phyloP scores from a whole-genome alignment of 495 filamentous ascomycete species.

The Penicillium roqueforti region DNA sequence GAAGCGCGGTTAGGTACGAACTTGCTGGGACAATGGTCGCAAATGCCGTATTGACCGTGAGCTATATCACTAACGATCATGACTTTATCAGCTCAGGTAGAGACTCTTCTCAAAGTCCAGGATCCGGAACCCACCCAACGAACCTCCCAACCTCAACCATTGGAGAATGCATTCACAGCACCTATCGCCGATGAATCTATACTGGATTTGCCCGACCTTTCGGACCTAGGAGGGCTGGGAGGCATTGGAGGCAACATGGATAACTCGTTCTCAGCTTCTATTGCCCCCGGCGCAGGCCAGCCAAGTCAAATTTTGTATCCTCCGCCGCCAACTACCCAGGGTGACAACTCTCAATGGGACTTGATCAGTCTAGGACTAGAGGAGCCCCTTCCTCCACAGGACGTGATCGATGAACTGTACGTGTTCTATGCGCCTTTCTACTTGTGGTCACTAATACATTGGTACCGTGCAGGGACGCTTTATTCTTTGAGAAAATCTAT shows the following conservation, averaged over 20 bases:
- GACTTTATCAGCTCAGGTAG: slow-evolving; percentile 73
- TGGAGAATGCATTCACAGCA: slow-evolving; percentile 23
- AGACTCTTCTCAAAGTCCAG: slow-evolving; percentile 77
- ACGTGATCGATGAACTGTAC: slow-evolving; percentile 88
- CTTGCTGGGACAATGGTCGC: background rate
- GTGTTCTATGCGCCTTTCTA: slow-evolving; percentile 17
- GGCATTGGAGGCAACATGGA: slow-evolving; percentile 21
- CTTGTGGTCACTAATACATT: slow-evolving; percentile 10
- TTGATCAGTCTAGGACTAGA: slow-evolving; percentile 92
- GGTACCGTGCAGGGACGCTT: slow-evolving; percentile 55
- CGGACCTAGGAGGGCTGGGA: slow-evolving; percentile 1
- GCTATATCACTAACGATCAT: slow-evolving; percentile 16
- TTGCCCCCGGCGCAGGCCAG: slow-evolving; percentile 26
- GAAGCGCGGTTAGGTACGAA: slow-evolving; percentile 84
- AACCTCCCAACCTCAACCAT: slow-evolving; percentile 18
- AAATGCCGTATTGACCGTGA: background rate
- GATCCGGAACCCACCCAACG: slow-evolving; percentile 25
- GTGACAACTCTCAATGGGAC: slow-evolving; percentile 65
- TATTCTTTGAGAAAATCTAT: slow-evolving; percentile 90
- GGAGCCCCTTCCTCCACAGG: slow-evolving; percentile 82
- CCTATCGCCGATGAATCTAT: slow-evolving; percentile 24
- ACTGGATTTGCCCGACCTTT: slow-evolving; percentile 25
- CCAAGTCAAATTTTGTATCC: slow-evolving; percentile 18
- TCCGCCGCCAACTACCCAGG: slow-evolving; percentile 26
- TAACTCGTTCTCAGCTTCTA: slow-evolving; percentile 20